Evolutionary conservation across 257 asterid species (phyloP).

Genomic region (Osmanthus fragrans): DNA sequence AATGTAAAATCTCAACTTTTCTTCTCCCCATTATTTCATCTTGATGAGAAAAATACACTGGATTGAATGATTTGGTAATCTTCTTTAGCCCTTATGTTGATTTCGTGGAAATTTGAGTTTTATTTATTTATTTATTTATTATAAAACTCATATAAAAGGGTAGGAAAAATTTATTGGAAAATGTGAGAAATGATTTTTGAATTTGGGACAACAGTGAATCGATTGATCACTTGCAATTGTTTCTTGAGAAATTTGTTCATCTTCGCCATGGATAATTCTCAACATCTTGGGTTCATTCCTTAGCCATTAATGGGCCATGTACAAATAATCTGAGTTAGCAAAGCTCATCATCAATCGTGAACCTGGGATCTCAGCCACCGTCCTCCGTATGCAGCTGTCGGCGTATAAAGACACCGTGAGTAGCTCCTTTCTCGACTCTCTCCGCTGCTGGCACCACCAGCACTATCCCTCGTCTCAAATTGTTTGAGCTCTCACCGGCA

Average conservation of each 20-base stretch:
- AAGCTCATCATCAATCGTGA: conserved; percentile 41
- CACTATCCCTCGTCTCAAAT: conserved; percentile 29
- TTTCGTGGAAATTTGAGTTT: no score
- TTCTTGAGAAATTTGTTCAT: not conserved
- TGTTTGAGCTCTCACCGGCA: conserved; percentile 46
- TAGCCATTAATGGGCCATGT: conserved; percentile 79
- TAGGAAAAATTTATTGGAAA: no score
- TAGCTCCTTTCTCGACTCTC: conserved; percentile 40
- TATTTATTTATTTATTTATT: no score
- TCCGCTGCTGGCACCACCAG: conserved; percentile 27
- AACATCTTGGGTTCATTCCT: conserved; percentile 49
- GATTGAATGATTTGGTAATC: not conserved
- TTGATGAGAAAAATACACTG: not conserved
- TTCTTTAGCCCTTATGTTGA: not conserved
- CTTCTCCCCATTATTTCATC: not conserved
- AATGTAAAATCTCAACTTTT: not conserved
- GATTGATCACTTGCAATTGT: not conserved
- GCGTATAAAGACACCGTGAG: conserved; percentile 56
- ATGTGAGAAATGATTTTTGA: no score
- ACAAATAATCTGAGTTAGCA: conserved; percentile 55
- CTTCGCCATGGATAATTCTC: not conserved
- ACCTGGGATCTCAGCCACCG: conserved; percentile 37
- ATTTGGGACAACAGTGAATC: not conserved
- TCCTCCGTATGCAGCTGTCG: conserved; percentile 53
- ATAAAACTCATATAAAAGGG: no score